These are phyloP conservation scores for Coccomyxa subellipsoidea DNA, from an alignment of 163 green algal genomes.

Conservation along the genomic window DNA sequence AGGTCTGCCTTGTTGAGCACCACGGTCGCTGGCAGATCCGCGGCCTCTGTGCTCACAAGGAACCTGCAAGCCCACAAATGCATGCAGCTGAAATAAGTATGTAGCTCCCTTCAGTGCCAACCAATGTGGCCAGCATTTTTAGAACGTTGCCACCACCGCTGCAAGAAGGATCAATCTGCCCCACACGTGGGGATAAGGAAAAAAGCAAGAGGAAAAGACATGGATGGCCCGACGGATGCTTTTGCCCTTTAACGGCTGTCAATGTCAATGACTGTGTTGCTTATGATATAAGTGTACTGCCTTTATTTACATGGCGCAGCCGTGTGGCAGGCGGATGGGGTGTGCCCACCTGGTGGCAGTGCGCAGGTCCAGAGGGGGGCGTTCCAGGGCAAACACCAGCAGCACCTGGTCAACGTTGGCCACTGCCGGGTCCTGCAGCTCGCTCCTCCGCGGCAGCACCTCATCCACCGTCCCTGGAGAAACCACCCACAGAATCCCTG, in stretches of 20 bases:
- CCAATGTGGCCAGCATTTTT: too few species aligned
- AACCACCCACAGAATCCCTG: neutral
- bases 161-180: neutral
- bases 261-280: too few species aligned
- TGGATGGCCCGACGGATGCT: too few species aligned
- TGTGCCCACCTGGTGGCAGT: conserved; percentile 51
- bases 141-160: neutral
- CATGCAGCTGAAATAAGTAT: neutral
- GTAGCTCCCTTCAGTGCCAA: too few species aligned
- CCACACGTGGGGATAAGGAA: too few species aligned
- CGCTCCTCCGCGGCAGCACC: conserved; percentile 56
- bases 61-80: conserved; percentile 52
- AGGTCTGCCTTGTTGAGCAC: conserved; percentile 95
- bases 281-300: neutral
- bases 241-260: too few species aligned
- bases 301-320: neutral
- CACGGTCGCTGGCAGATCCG: conserved; percentile 73
- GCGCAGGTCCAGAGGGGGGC: conserved; percentile 30
- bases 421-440: conserved; percentile 75
- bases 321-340: neutral
- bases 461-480: conserved; percentile 56
- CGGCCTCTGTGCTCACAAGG: conserved; percentile 77
- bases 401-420: conserved; percentile 86
- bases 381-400: conserved; percentile 16
- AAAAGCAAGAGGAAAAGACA: too few species aligned